Base-by-base conservation (phyloP, 805 yeast genomes). In the Yamadazyma laniorum region DNA sequence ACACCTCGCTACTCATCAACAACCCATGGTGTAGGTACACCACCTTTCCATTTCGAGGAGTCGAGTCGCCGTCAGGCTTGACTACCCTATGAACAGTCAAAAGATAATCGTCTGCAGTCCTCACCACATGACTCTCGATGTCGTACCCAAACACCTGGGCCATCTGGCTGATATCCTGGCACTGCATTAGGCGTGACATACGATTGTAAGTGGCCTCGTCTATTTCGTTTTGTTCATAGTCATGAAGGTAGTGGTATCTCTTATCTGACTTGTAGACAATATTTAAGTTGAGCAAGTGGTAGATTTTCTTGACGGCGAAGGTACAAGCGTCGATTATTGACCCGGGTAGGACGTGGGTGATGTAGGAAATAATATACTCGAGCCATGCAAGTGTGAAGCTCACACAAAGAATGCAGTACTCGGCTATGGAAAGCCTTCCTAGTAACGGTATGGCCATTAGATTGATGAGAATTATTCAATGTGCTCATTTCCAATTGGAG, bases 11-110 rank as follows among this genome's bases (percentile, higher is more conserved):
- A 57, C 81, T 82, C 93, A 89, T 90, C 43, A 91, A 68, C 35
- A 91, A 67, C 0, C 98, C 98, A 55, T 91, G 98, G 56, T 91
- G 98, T 37, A 91, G 72, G 56, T 85, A 91, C 0, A 85, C 85
- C 1, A 83, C 82, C 37, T 56, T 56, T 2, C 55, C 56, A 33
- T 53, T 53, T n/a, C 40, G 18, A 4, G 40, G 36, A 12, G 43
- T 47, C 3, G 32, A 9, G 6, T 12, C 23, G 12, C 29, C 29
- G 8, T 38, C 29, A 2, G 41, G 41, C 5, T 77, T 76, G 9
- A 55, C 53, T 2, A 87, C 70, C 32, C 95, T 67, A 53, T 90
- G 96, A 2, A 88, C 48, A 0, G 89, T 84, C 18, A 90, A 65
- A 15, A 86, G 53, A 53, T 86, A 90, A 23, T 82, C 83, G 56